Evolutionary conservation across 2,329 filamentous ascomycete genomes (phyloP).

Genomic region (Arthrinium phaeospermum): DNA sequence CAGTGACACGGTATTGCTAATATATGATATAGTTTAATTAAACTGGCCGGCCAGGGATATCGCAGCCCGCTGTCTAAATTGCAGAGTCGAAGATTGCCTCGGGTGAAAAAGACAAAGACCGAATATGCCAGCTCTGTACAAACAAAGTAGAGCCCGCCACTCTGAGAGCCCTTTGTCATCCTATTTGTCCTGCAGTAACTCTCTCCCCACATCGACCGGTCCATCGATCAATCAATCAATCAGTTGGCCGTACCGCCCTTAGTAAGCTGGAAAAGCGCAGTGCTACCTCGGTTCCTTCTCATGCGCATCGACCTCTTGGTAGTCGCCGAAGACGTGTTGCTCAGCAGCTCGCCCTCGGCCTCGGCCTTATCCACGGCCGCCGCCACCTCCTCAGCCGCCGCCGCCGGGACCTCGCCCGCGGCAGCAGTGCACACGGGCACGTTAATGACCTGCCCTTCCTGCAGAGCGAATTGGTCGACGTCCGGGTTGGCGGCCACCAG

Average conservation of each 20-base stretch:
- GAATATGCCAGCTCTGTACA: too few species aligned
- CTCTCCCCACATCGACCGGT: background rate
- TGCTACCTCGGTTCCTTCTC: background rate
- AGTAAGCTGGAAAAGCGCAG: background rate
- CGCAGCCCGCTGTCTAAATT: background rate
- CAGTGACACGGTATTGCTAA: too few species aligned
- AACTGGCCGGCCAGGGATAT: too few species aligned
- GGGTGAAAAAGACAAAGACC: background rate
- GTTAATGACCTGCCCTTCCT: background rate
- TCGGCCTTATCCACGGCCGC: background rate
- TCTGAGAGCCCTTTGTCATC: background rate
- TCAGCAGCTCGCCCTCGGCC: background rate
- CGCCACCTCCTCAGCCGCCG: background rate
- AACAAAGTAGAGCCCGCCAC: background rate
- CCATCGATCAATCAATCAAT: background rate
- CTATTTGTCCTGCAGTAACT: background rate
- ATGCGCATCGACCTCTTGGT: background rate
- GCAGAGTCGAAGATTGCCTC: background rate
- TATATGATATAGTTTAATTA: too few species aligned
- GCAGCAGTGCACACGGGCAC: constrained; percentile 9
- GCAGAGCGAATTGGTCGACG: background rate
- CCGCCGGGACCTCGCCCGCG: background rate
- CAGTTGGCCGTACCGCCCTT: constrained; percentile 24
- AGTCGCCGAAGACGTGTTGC: background rate
- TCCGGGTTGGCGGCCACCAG: constrained; percentile 2